Conservation (phyloP, 176 grass and related monocot species). For the Lolium multiflorum region DNA sequence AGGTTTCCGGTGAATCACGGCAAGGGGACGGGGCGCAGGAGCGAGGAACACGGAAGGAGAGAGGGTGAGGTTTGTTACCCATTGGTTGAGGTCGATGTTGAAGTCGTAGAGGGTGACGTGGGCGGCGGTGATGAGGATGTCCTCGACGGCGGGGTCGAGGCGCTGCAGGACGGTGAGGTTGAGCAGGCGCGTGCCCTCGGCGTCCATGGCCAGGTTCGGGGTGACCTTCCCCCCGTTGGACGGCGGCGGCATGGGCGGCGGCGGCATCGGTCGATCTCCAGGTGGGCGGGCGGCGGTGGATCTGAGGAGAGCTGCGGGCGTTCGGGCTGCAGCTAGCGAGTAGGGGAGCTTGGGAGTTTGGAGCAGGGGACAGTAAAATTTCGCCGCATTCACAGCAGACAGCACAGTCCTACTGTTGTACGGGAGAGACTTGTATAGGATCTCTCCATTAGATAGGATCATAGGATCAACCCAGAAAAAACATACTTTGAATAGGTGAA, state of each 20-base stretch:
- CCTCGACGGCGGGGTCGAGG: conserved; percentile 89
- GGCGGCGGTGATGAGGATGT: conserved; percentile 91
- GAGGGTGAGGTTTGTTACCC: conserved; percentile 47
- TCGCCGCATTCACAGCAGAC: not conserved
- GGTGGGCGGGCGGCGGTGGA: conserved; percentile 17
- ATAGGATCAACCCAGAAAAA: no score
- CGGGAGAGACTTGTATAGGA: no score
- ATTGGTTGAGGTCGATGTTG: conserved; percentile 94
- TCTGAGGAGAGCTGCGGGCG: conserved; percentile 35
- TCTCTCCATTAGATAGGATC: no score
- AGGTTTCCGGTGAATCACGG: not conserved
- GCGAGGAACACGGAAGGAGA: not conserved
- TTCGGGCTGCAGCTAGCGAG: conserved; percentile 20
- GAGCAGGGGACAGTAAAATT: conserved; percentile 16
- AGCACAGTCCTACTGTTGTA: not conserved
- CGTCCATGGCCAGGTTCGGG: conserved; percentile 75
- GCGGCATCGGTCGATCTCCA: conserved; percentile 28
- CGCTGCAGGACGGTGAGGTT: conserved; percentile 93
- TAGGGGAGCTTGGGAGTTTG: not conserved
- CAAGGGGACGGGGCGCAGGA: not conserved
- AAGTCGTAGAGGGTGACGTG: conserved; percentile 95
- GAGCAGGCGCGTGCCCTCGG: conserved; percentile 75
- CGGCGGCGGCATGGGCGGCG: conserved; percentile 39
- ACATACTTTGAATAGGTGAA: no score
- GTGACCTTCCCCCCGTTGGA: conserved; percentile 75